A percentile compares a stretch with the other conserved stretches of the same genome.
Conservation (phyloP, 495 filamentous ascomycete species). For the Penicillium crystallinum region DNA sequence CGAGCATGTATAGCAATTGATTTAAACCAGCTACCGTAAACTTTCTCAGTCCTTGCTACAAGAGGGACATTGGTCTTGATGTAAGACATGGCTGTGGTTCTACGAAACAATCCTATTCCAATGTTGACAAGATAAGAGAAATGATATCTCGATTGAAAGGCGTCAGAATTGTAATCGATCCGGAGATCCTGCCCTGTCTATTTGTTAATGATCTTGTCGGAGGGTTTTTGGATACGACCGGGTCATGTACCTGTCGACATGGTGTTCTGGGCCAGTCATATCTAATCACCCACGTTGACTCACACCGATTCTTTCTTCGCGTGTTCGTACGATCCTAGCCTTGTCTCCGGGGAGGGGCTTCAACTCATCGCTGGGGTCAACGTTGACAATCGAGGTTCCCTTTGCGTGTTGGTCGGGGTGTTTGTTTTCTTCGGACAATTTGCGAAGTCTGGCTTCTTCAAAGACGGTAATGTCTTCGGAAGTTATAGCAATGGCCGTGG, state of each 20-base stretch:
- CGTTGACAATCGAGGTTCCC: slow-evolving; percentile 19
- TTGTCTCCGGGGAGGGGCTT: slow-evolving; percentile 53
- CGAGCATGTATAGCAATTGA: no score
- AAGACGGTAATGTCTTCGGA: slow-evolving; percentile 72
- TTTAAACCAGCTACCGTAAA: no score
- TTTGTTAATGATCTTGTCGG: not conserved
- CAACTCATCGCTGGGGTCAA: slow-evolving; percentile 55
- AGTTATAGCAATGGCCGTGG: slow-evolving; percentile 72
- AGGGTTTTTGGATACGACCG: not conserved
- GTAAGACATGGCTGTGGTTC: no score
- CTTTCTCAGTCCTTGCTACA: no score
- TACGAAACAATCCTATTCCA: no score
- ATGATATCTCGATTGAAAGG: no score
- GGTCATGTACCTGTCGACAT: not conserved
- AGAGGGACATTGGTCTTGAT: no score
- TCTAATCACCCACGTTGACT: slow-evolving; percentile 25
- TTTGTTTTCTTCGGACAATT: slow-evolving; percentile 25
- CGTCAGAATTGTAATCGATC: not conserved
- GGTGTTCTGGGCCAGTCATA: not conserved
- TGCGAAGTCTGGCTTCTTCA: slow-evolving; percentile 53
- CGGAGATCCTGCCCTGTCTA: not conserved
- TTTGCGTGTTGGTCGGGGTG: slow-evolving; percentile 17
- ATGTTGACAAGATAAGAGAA: no score
- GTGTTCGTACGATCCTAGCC: slow-evolving; percentile 42
- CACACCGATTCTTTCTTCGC: slow-evolving; percentile 48